Evolutionary conservation across 1,284 basidiomycete species (phyloP), one percentile per base, ranked within the genome.

Genomic region (Cystobasidium sp.): DNA sequence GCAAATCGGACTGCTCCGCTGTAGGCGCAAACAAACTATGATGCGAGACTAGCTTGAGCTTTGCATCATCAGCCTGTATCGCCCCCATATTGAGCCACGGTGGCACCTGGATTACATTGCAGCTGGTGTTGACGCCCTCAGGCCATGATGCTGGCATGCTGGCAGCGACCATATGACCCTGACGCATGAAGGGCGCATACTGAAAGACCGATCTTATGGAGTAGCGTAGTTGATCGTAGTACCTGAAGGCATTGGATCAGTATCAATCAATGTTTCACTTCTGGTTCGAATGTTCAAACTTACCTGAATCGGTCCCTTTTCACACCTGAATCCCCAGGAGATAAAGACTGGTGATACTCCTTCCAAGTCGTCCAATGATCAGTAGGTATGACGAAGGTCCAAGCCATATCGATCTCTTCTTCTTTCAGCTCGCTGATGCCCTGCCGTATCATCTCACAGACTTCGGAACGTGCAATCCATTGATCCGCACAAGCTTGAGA

Each of bases 361-460:
- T 31, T 31, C 67, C 67, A 68, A n/a, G n/a, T 31, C 43, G 14
- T 22, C 67, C 67, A 68, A 18, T 68, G 67, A 8, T 56, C 39
- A 12, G 67, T 58, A 6, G 67, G 67, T 53, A 58, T 53, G 53
- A 68, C 67, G 52, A 58, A 68, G 0, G 53, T 68, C 67, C 67
- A 68, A 12, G 43, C 67, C 10, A 59, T 22, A 53, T 68, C 67
- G 14, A 68, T 37, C 16, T 37, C 22, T n/a, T 18, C 55, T 22
- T 68, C 67, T 24, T n/a, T 20, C n/a, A 68, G 24, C 14, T 31
- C 9, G 12, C 31, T 22, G 10, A 0, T 16, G 9, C 55, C 55
- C 22, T 68, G 52, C n/a, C 39, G 24, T 10, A 68, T 59, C n/a
- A 18, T 24, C 8, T 58, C 18, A 52, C 67, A 68, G 0, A 68